These are phyloP conservation scores for Amaranthus cruentus DNA, from an alignment of 148 eudicot genomes.

Conservation along the genomic window DNA sequence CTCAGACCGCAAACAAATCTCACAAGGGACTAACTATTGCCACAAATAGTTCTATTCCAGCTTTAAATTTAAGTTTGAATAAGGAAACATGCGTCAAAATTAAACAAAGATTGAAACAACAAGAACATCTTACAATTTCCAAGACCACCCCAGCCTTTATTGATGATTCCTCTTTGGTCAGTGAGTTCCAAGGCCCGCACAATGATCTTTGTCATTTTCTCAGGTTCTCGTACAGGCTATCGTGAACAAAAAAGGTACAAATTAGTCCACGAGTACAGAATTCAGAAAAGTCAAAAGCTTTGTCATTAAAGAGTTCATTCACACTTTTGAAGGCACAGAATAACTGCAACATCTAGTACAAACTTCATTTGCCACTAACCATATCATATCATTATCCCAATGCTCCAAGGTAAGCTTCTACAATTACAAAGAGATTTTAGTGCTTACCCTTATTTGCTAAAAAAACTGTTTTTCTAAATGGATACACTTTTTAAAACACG, in stretches of 20 bases:
- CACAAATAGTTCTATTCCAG: neutral
- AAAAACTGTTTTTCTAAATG: no score
- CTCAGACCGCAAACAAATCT: neutral
- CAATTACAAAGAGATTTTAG: neutral
- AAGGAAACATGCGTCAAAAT: neutral
- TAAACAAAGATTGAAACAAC: conserved; percentile 4
- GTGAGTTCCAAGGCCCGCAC: conserved; percentile 70
- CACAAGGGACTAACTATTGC: neutral
- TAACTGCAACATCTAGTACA: neutral
- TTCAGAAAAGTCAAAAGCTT: neutral
- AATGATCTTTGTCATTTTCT: conserved; percentile 69
- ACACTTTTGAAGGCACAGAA: neutral
- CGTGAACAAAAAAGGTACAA: conserved; percentile 7
- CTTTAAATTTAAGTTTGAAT: neutral
- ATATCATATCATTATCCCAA: neutral
- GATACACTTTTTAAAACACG: no score
- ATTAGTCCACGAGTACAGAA: neutral
- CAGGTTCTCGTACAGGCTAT: conserved; percentile 90
- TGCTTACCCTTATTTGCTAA: neutral
- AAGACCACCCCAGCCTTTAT: conserved; percentile 98
- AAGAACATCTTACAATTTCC: conserved; percentile 65
- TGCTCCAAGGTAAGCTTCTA: neutral
- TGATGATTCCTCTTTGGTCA: conserved; percentile 83
- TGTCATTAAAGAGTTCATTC: neutral
- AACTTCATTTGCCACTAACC: neutral